Base-by-base conservation (phyloP, 208 protist species). In the Blechomonas ayalai region DNA sequence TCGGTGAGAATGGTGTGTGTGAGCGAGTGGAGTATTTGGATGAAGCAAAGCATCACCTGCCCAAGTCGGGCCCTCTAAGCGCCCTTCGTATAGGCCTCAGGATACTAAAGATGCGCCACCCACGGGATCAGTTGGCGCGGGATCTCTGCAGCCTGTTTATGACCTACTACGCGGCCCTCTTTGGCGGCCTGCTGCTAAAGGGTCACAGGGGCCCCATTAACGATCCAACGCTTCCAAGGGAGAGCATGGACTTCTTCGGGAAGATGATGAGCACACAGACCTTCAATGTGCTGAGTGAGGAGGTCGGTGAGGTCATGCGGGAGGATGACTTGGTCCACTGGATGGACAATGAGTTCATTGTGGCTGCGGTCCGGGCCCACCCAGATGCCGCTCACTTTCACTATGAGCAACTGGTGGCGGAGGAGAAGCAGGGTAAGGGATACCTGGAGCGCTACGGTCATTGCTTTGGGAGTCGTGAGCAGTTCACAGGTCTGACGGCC, bases 301-400 rank as follows among this genome's bases (percentile, higher is more conserved):
- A 78, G 20, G 67, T 90, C 0, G 73, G 59, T 18, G 73, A 66
- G 25, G 59, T 64, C 7, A 57, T 90, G 0, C 39, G 48, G 6
- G 58, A 64, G 2, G 56, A 62, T 15, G 63, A 72, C 39, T 53
- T 65, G 23, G 50, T 64, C 16, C 44, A 71, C 19, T 90, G 81
- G 77, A 65, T 90, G 63, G 70, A 90, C 41, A 90, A 90, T 52
- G 76, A 86, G 52, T 90, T 90, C 45, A 83, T 83, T 45, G 81
- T 90, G 9, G 76, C 76, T 10, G 57, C 65, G n/a, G 68, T 90
- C 4, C 76, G 76, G 5, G 62, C 54, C 1, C 70, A 86, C 26
- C 52, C 64, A 1, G 48, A 62, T n/a, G 7, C 79, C 5, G 82
- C 73, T 31, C 62, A 73, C 0, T 23, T 9, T 0, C 81, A 84